Evolutionary conservation across 208 protist species (phyloP), one percentile per base, ranked within the genome.

Genomic region (Eutreptiella sp.): DNA sequence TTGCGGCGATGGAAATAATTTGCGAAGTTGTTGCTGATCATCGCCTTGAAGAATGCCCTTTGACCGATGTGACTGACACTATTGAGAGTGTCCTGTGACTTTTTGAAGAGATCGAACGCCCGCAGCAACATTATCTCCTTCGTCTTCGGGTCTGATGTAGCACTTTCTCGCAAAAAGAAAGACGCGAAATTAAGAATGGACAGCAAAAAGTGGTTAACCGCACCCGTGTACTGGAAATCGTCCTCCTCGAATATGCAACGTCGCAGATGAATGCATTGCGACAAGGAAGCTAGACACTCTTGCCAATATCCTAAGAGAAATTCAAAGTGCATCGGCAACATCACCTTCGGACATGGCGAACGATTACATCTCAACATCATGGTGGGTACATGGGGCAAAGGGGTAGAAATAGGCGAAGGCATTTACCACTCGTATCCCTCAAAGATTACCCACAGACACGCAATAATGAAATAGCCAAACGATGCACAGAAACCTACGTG

Each of bases 241-340:
- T n/a, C 4, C 14, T 64, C 58, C 21, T 63, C 47, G 28, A 64
- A 64, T 14, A 64, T 23, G 34, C 48, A 58, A 7, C 50, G 16
- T 24, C 58, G 58, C 14, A 64, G 7, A 9, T 64, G 43, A 7
- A 64, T 14, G 53, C 50, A 64, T 23, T 64, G 50, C 5, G 46
- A 7, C 5, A 64, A 50, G 32, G 19, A 19, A 16, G 28, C 29
- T 5, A 64, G 9, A 5, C 50, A 63, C 29, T 64, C 58, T 5
- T 47, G 43, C 58, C 58, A 64, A 21, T 63, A 63, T 23, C 58
- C 58, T n/a, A n/a, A n/a, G n/a, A n/a, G n/a, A n/a, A n/a, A n/a
- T n/a, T n/a, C n/a, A n/a, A n/a, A n/a, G n/a, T n/a, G n/a, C n/a
- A n/a, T n/a, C n/a, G n/a, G n/a, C n/a, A n/a, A n/a, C n/a, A n/a